Base-by-base conservation (phyloP, 768 basidiomycete genomes). In the Gloeopeniophorella convolvens region DNA sequence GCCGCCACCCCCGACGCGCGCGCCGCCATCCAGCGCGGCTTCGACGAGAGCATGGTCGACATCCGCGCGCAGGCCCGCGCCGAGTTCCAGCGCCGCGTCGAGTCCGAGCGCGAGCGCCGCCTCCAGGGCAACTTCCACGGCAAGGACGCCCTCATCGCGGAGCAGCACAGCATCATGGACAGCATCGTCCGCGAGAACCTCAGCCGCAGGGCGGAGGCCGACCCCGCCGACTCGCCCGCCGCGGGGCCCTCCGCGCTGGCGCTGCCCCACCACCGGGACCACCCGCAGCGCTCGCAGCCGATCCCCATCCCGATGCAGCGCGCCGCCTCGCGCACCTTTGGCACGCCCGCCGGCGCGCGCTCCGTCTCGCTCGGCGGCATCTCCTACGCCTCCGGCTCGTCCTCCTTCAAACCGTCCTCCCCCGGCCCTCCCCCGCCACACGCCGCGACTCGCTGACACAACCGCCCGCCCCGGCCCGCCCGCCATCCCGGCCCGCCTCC, bases 61-160 rank as follows among this genome's bases (percentile, higher is more conserved):
- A 54, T 54, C n/a, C 46, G 46, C 21, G 52, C 42, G 11, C 46
- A 42, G 35, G 52, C 52, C 26, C 46, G 52, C 8, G 36, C 36
- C 2, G 52, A 54, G 46, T 48, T 54, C 31, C 52, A 54, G 42
- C 52, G 52, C 30, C 23, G 52, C 30, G 52, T 54, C 35, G 52
- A 54, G 46, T 45, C 52, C 24, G 52, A 54, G 16, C 52, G 46
- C 7, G 52, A 54, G 11, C 52, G 52, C 11, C 52, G 52, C 15
- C 42, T 54, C 16, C 41, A 32, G 12, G 42, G 41, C 15, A 43
- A 54, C 23, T 54, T 48, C n/a, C 21, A 43, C 15, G 52, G 52
- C 34, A 54, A 54, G 20, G 52, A 48, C 23, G 52, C 52, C 35
- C 42, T 54, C 41, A 43, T 54, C 18, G 46, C 52, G 15, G 52